Base-by-base conservation (phyloP, 1,284 basidiomycete genomes). In the Cutaneotrichosporon cavernicola region DNA sequence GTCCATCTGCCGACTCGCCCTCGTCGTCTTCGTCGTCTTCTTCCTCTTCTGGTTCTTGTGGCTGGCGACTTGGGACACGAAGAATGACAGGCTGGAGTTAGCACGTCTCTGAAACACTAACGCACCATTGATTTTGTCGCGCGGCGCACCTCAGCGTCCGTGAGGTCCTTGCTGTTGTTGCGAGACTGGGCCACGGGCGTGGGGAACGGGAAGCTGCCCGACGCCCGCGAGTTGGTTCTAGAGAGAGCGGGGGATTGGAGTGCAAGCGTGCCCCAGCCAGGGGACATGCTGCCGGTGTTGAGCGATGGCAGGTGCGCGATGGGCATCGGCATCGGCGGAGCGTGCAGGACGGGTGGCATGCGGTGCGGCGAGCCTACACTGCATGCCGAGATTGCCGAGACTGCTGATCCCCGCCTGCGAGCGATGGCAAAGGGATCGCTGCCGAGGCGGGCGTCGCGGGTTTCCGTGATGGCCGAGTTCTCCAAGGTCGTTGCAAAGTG, bases 221-320 rank as follows among this genome's bases (percentile, higher is more conserved):
- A 38, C 5, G 55, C 49, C 14, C 59, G 43, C 16, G 65, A 56
- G 32, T 59, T 31, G 18, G 47, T 26, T 2, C 68, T 63, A n/a
- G 63, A 62, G 38, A 65, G 56, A 9, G 62, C 63, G 26, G 63
- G 67, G 2, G 75, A 76, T 57, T 73, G 70, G 26, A 60, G 66
- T 13, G 74, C 74, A 21, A 74, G 62, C 2, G 70, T 38, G 16
- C 75, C 75, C 77, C 77, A 79, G 5, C 70, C 66, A 13, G 76
- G 75, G 10, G 74, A 47, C 0, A 32, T 30, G 13, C 38, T 18
- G 60, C 49, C 22, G 38, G 26, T 16, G 14, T 46, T 31, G 14
- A 81, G 46, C 0, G 76, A 76, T 1, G 80, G 80, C 21, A 80
- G 68, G 59, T 78, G 77, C 52, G 77, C 76, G 61, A 81, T 81